Base-by-base conservation (phyloP, 2,329 filamentous ascomycete genomes). In the Ramularia collo-cygni region DNA sequence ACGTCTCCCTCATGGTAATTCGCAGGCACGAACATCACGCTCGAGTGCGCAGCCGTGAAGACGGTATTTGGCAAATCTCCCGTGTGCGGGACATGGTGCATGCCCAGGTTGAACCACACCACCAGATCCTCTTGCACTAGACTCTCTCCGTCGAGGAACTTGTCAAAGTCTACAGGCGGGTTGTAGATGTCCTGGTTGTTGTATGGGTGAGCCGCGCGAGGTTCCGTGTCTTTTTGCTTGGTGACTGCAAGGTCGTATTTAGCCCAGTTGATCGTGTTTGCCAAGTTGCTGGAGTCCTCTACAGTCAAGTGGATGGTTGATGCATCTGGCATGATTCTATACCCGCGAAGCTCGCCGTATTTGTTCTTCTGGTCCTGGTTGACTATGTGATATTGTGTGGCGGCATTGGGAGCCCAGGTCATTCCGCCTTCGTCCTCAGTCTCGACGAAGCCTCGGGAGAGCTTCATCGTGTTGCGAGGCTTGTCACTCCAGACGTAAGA, bases 51-150 rank as follows among this genome's bases (percentile, higher is more conserved):
- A 8, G 66, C 66, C 12, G 66, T 70, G 54, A 69, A 66, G 37
- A 75, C 65, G 0, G 74, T 76, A 50, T 74, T 75, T 13, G 73
- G 74, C 9, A 76, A 53, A 48, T 75, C 72, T 14, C 65, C 67
- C 2, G 72, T 70, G 49, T 74, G 68, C 8, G 74, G 70, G n/a
- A 76, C 57, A 51, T 78, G 75, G 50, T 78, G 73, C 69, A 74
- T 77, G 12, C 75, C 75, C 6, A 74, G 51, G 42, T 73, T 77
- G 43, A 77, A 64, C 66, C 69, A 77, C 9, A 76, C 38, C 2
- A 76, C 72, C 9, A 72, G 42, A 39, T 71, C 68, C 51, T 69
- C 65, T 39, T 71, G 62, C 28, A 57, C 50, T 3, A 71, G 52
- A 8, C 46, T 57, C 50, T 72, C 65, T 32, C 60, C 63, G 43